Conservation (phyloP, 2,329 filamentous ascomycete genomes). For the Fusarium sp. region DNA sequence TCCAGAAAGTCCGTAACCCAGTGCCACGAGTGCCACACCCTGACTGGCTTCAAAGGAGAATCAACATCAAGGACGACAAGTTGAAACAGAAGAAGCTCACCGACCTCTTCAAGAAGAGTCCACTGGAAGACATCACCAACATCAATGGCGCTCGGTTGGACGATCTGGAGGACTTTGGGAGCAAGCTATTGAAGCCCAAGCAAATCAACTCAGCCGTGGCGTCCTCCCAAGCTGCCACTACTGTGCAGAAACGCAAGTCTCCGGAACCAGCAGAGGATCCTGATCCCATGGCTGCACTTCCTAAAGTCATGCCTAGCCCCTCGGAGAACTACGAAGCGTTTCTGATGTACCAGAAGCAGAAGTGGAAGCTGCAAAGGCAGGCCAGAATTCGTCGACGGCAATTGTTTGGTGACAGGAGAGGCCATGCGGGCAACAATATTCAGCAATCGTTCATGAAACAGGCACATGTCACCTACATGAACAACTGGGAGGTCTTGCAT, state of each 20-base stretch:
- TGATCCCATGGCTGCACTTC: slow-evolving; percentile 85
- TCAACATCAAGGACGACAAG: slow-evolving; percentile 94
- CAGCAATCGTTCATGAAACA: slow-evolving; percentile 86
- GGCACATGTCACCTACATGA: slow-evolving; percentile 88
- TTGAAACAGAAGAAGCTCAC: slow-evolving; percentile 99
- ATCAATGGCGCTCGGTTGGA: slow-evolving; percentile 63
- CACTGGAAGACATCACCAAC: slow-evolving; percentile 79
- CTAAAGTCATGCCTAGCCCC: slow-evolving; percentile 84
- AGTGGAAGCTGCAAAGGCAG: slow-evolving; percentile 98
- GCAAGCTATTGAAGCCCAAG: slow-evolving; percentile 73
- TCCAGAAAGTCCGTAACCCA: slow-evolving; percentile 94
- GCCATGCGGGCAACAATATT: slow-evolving; percentile 62
- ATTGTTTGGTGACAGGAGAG: slow-evolving; percentile 87
- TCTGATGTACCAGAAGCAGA: slow-evolving; percentile 94
- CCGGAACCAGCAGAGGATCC: slow-evolving; percentile 73
- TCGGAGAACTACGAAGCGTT: slow-evolving; percentile 89
- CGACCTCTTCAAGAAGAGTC: slow-evolving; percentile 76
- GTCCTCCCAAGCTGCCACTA: slow-evolving; percentile 63
- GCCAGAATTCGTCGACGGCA: slow-evolving; percentile 86
- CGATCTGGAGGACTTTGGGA: slow-evolving; percentile 86
- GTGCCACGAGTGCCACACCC: slow-evolving; percentile 94
- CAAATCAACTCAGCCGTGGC: slow-evolving; percentile 64
- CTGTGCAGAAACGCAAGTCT: slow-evolving; percentile 76
- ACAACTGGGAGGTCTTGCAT: slow-evolving; percentile 95
- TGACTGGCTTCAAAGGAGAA: slow-evolving; percentile 94